Conservation (phyloP, 2,329 filamentous ascomycete species). For the Fusarium virguliforme region DNA sequence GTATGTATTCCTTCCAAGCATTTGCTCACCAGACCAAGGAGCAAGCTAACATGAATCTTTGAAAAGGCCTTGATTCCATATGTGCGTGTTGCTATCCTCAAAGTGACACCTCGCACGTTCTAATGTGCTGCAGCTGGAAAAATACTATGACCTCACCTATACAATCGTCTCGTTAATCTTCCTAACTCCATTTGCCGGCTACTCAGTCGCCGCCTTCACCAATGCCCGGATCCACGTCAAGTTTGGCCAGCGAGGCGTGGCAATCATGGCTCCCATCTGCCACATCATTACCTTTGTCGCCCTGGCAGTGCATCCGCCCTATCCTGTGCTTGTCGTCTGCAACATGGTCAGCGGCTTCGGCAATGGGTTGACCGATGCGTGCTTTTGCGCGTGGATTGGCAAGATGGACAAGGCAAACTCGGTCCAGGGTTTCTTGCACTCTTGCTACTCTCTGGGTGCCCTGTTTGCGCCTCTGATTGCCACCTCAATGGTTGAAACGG, state of each 20-base stretch:
- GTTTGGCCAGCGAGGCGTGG: conserved; percentile 77
- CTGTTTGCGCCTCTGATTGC: conserved; percentile 76
- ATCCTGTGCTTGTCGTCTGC: conserved; percentile 73
- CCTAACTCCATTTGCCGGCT: conserved; percentile 75
- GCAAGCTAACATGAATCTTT: background rate
- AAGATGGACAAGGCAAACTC: conserved; percentile 79
- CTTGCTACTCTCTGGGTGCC: conserved; percentile 76
- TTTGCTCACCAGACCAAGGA: no score
- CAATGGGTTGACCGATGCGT: conserved; percentile 73
- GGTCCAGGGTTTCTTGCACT: conserved; percentile 76
- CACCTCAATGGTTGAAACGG: conserved; percentile 76
- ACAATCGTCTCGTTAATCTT: conserved; percentile 75
- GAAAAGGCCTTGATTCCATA: conserved; percentile 49
- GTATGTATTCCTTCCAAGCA: conserved; percentile 55
- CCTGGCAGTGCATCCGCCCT: conserved; percentile 75
- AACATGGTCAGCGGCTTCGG: conserved; percentile 78
- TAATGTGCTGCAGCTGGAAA: conserved; percentile 66
- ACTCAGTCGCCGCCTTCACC: conserved; percentile 72
- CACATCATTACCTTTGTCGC: conserved; percentile 75
- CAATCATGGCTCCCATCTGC: conserved; percentile 72
- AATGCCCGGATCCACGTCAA: conserved; percentile 74
- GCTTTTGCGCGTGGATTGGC: conserved; percentile 69
- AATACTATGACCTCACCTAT: conserved; percentile 73
- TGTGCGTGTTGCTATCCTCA: background rate
- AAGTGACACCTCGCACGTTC: background rate